Evolutionary conservation across 257 asterid genomes (phyloP), one percentile per base, ranked within the genome.

Genomic region (Gentiana straminea): DNA sequence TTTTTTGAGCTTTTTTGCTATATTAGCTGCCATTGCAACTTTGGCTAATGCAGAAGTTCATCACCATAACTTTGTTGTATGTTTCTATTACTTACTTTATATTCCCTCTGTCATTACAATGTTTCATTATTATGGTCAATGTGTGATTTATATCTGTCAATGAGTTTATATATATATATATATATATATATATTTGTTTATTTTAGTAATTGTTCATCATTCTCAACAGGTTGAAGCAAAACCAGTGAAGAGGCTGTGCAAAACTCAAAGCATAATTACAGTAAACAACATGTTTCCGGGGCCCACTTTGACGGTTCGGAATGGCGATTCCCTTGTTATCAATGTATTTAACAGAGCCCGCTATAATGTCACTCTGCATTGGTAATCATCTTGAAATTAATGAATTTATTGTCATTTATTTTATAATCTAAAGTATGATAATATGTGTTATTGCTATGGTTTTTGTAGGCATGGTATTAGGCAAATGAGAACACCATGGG

Each of bases 211-310:
- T 11, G 7, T n/a, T 3, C 46, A 12, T 7, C 12, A 6, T 58
- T 45, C 66, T 13, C 11, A 59, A 54, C 67, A 70, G 75, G 52
- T 70, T 41, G 64, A 64, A 54, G 67, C 67, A 36, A 56, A 56
- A 43, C 33, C 69, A 45, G 86, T 86, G 57, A 79, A 81, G 1
- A 77, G 94, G 44, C 58, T 82, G 52, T 85, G 94, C 71, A 81
- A 66, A 61, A 81, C 89, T 6, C 82, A 72, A 13, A 81, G 78
- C 76, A 70, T 77, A 8, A 83, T 77, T 1, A 86, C 91, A 2
- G 95, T 86, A 1, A 83, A 86, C 3, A 84, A 89, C 37, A 58
- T 71, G 51, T 86, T 72, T 35, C 94, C 94, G 0, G 95, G 91
- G 11, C 95, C 94, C 6, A 78, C 63, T 4, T 57, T 86, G 11